Evolutionary conservation across 306 rosid species (phyloP), one percentile per base, ranked within the genome.

Genomic region (Trichosanthes truncata): DNA sequence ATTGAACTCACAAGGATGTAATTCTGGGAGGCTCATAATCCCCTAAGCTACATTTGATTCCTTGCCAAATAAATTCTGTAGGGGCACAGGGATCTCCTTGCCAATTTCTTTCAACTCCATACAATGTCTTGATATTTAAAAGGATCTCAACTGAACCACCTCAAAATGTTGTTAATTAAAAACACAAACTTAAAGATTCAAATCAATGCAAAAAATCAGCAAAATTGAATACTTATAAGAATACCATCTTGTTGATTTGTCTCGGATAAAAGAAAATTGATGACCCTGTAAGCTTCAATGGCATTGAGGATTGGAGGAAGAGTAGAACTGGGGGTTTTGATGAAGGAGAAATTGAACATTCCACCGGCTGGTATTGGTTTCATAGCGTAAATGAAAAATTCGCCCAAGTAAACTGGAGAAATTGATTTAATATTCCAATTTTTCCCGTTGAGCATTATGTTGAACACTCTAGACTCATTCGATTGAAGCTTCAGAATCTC

Each of bases 271-370:
- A 66, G 61, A 41, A 84, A 63, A 9, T 84, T 82, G 33, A 43
- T 80, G 2, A 25, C 51, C 3, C 35, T 1, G 35, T 84, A 89
- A 62, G 84, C 57, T 77, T 89, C 91, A 76, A 87, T 4, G 62
- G 87, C 93, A 36, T 87, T 89, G 43, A 89, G 53, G 53, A 89
- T 78, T 2, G 93, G 91, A 26, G 90, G 86, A 21, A 9, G 89
- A 1, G 86, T 84, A 18, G 90, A 87, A 55, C 59, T 76, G 23
- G 45, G 26, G 15, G 71, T 77, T 52, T 65, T 76, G 26, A 23
- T 2, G 25, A 86, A 0, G 33, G 67, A 29, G 76, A 83, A 33
- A 3, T 3, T 23, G 3, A 45, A 43, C 12, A 25, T 55, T 77
- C 84, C 79, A 11, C 41, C 57, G 40, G 26, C 18, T 1, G 61